Evolutionary conservation across 1,139 yeast genomes (phyloP).

Genomic region (Geotrichum restrictum): DNA sequence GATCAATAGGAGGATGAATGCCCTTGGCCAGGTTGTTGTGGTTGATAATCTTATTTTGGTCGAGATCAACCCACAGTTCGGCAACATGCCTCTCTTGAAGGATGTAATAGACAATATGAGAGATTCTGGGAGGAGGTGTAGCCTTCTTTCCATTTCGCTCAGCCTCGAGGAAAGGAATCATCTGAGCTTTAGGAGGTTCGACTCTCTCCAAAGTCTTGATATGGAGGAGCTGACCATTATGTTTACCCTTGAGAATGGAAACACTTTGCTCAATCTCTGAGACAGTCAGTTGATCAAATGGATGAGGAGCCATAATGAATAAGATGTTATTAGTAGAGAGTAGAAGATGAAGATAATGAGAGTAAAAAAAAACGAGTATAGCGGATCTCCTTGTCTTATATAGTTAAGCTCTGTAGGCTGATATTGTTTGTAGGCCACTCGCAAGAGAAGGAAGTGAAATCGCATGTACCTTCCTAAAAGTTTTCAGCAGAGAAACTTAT

Average conservation of each 20-base stretch:
- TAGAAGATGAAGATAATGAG: too few species aligned
- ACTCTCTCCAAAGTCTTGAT: constrained; percentile 68
- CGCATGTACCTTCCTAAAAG: too few species aligned
- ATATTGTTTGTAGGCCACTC: too few species aligned
- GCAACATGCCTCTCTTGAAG: constrained; percentile 57
- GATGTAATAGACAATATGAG: constrained; percentile 62
- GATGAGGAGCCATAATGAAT: constrained; percentile 45
- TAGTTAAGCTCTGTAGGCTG: background rate
- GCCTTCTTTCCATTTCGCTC: constrained; percentile 57
- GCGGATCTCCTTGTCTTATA: background rate
- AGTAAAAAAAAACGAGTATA: too few species aligned
- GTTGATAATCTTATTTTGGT: constrained; percentile 55
- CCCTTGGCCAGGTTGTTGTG: constrained; percentile 57
- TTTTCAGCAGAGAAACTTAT: too few species aligned
- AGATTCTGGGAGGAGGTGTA: constrained; percentile 55
- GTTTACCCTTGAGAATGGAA: constrained; percentile 45
- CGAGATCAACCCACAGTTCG: constrained; percentile 70
- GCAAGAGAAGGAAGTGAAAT: too few species aligned
- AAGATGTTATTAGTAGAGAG: too few species aligned
- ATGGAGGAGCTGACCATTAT: constrained; percentile 52
- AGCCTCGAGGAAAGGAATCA: constrained; percentile 66
- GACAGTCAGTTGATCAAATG: constrained; percentile 64
- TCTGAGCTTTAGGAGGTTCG: constrained; percentile 78
- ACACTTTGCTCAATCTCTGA: constrained; percentile 62
- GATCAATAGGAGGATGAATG: constrained; percentile 68